These are phyloP conservation scores for Xylariomycetidae sp. DNA, from an alignment of 2,329 filamentous ascomycete species.

Conservation along the genomic window DNA sequence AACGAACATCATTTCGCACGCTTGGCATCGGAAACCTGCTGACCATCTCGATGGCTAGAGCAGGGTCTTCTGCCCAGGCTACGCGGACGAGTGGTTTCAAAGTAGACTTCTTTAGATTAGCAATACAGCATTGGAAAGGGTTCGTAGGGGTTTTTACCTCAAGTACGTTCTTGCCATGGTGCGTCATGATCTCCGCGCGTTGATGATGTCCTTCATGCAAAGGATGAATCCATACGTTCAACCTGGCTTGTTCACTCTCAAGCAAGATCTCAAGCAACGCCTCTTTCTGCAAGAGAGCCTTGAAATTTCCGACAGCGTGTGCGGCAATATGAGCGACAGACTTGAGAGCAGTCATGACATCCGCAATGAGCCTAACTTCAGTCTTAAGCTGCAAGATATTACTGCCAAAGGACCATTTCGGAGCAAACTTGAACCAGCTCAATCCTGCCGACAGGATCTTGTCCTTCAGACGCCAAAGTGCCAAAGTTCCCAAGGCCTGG, in stretches of 20 bases:
- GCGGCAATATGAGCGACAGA: slow-evolving; percentile 57
- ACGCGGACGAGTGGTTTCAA: slow-evolving; percentile 65
- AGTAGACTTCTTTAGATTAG: no score
- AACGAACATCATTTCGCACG: slow-evolving; percentile 71
- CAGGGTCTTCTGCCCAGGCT: slow-evolving; percentile 82
- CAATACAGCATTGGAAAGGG: no score
- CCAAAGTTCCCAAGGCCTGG: slow-evolving; percentile 57
- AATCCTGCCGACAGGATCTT: slow-evolving; percentile 81
- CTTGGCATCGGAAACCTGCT: slow-evolving; percentile 73
- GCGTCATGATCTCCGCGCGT: slow-evolving; percentile 32
- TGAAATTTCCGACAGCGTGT: slow-evolving; percentile 48
- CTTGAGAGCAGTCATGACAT: slow-evolving; percentile 66
- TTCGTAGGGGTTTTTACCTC: slow-evolving; percentile 52
- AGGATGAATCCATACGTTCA: slow-evolving; percentile 88
- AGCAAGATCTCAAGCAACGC: slow-evolving; percentile 76
- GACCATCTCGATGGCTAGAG: slow-evolving; percentile 80
- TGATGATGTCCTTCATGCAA: slow-evolving; percentile 54
- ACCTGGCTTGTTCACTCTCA: slow-evolving; percentile 75
- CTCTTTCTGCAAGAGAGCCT: slow-evolving; percentile 72
- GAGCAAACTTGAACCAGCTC: slow-evolving; percentile 79
- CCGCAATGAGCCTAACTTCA: slow-evolving; percentile 75
- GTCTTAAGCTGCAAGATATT: slow-evolving; percentile 92
- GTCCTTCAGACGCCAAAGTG: slow-evolving; percentile 82
- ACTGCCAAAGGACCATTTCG: slow-evolving; percentile 92
- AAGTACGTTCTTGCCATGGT: slow-evolving; percentile 34